phyloP scores from a whole-genome alignment of 768 basidiomycete genomes.

The Agrocybe praecox region DNA sequence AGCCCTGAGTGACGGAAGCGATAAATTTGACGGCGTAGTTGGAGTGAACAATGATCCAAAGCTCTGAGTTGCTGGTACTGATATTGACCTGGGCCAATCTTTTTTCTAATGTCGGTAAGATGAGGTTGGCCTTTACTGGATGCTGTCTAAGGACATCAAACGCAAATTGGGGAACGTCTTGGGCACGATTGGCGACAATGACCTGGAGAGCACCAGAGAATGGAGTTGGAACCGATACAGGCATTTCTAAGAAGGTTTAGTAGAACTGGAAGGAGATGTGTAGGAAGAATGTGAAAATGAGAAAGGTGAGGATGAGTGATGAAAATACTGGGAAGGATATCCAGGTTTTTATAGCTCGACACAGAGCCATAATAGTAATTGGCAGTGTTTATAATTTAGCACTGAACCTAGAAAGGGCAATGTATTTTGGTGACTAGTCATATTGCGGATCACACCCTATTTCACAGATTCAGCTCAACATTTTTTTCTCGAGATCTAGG shows the following conservation, averaged over 20 bases:
- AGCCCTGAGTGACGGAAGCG: conserved; percentile 58
- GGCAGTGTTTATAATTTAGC: background rate
- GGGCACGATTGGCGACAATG: background rate
- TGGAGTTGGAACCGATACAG: background rate
- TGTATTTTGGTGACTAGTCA: too few relatives aligned
- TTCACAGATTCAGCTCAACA: too few relatives aligned
- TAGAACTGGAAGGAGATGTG: background rate
- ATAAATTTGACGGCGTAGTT: conserved; percentile 46
- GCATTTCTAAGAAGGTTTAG: background rate
- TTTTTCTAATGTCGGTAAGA: conserved; percentile 41
- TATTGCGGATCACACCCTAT: too few relatives aligned
- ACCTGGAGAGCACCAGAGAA: background rate
- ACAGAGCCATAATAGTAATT: background rate
- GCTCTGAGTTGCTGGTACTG: conserved; percentile 14
- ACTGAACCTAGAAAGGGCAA: background rate
- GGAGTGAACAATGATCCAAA: conserved; percentile 36
- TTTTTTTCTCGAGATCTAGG: too few relatives aligned
- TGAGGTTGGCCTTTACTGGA: conserved; percentile 41
- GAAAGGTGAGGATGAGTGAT: background rate
- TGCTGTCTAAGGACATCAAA: conserved; percentile 37
- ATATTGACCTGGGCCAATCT: conserved; percentile 12
- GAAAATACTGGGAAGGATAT: background rate
- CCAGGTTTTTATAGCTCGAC: background rate
- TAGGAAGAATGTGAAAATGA: background rate
- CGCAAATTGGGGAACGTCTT: conserved; percentile 28